Percentiles rank a stretch among this genome's conserved stretches.
Conservation (phyloP, 73 alveolate genomes). For the Tetrahymena elliotti region DNA sequence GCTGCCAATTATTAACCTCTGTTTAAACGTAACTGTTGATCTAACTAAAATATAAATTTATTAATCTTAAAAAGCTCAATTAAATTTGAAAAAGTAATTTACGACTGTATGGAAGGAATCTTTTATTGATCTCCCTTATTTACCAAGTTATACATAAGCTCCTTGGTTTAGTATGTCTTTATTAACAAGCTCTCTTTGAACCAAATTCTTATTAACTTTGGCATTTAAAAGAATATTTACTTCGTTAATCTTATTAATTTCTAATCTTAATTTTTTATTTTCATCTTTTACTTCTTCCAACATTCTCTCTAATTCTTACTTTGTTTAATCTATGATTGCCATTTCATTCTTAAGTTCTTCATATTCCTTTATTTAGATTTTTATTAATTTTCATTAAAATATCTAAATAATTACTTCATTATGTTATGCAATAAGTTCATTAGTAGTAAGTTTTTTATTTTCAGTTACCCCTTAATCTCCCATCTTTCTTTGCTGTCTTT, state of each 20-base stretch:
- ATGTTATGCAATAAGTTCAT: neutral
- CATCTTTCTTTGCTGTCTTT: neutral
- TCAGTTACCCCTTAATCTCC: neutral
- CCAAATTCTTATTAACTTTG: neutral
- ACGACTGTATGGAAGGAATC: neutral
- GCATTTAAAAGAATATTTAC: neutral
- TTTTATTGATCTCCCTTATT: neutral
- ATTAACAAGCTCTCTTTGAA: neutral
- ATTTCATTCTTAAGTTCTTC: neutral
- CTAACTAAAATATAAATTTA: neutral
- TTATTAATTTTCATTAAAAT: neutral
- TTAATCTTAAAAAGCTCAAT: too few species aligned
- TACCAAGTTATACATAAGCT: neutral
- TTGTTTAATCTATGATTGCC: neutral
- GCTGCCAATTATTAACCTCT: neutral
- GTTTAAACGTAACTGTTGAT: neutral
- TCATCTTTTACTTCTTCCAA: neutral
- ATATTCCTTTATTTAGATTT: neutral
- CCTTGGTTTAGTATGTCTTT: neutral
- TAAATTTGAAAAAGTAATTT: too few species aligned
- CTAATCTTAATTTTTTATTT: neutral
- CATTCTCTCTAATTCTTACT: neutral
- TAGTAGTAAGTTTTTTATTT: neutral
- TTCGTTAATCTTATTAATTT: neutral
- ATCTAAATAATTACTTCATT: neutral